Evolutionary conservation across 2,329 filamentous ascomycete genomes (phyloP).

Genomic region (Colletotrichum plurivorum): DNA sequence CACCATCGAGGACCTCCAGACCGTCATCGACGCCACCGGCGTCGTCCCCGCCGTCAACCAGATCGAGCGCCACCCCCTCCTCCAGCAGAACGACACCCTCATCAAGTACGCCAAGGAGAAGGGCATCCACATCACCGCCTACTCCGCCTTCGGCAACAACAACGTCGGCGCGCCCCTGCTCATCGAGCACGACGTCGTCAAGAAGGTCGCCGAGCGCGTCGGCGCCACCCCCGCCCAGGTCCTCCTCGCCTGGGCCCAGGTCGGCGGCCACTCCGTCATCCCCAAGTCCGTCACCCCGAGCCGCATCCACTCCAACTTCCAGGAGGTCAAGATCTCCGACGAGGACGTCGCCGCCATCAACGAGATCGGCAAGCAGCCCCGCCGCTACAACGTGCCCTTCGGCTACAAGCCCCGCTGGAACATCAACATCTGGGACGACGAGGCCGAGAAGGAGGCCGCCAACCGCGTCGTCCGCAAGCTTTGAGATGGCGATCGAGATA

Average conservation of each 20-base stretch:
- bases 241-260: conserved; percentile 70
- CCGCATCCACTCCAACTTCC: conserved; percentile 79
- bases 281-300: conserved; percentile 80
- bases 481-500: conserved; percentile 10
- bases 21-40: conserved; percentile 69
- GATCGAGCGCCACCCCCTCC: conserved; percentile 77
- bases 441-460: conserved; percentile 63
- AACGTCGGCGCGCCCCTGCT: conserved; percentile 62
- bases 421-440: conserved; percentile 69
- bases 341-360: conserved; percentile 73
- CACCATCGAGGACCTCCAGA: conserved; percentile 67
- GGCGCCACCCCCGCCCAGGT: conserved; percentile 59
- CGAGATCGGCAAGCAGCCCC: conserved; percentile 68
- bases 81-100: conserved; percentile 69
- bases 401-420: conserved; percentile 63
- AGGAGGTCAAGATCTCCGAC: conserved; percentile 73
- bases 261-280: conserved; percentile 77
- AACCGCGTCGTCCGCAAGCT: conserved; percentile 61
- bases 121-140: conserved; percentile 76
- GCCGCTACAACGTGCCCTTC: conserved; percentile 61
- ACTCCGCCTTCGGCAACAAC: conserved; percentile 70
- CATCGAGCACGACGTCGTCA: conserved; percentile 69
- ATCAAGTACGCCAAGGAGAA: conserved; percentile 73
- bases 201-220: conserved; percentile 67
- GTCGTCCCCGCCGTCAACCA: conserved; percentile 76